A percentile compares a stretch with the other conserved stretches of the same genome.
Evolutionary conservation across 257 asterid genomes (phyloP).

Genomic region (Solanum peruvianum): DNA sequence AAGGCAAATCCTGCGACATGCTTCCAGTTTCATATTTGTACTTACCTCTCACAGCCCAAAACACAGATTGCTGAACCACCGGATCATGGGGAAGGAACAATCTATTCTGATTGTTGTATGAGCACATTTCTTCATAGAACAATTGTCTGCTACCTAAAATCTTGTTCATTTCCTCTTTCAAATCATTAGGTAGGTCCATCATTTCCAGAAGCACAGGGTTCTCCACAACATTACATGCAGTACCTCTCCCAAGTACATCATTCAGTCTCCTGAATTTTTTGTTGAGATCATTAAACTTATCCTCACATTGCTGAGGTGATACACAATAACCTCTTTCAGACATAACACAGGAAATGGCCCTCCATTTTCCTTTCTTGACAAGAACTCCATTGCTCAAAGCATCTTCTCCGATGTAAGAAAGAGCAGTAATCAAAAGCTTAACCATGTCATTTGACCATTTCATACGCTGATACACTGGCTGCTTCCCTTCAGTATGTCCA

Average conservation of each 20-base stretch:
- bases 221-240: constrained; percentile 17
- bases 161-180: constrained; percentile 25
- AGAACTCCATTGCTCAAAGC: background rate
- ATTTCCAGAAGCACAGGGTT: constrained; percentile 24
- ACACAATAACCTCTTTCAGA: constrained; percentile 31
- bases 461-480: constrained; percentile 20
- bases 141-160: constrained; percentile 32
- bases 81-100: constrained; percentile 23
- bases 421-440: constrained; percentile 34
- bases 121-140: constrained; percentile 34
- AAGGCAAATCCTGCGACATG: background rate
- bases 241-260: constrained; percentile 23
- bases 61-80: constrained; percentile 10
- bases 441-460: constrained; percentile 53
- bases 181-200: constrained; percentile 13
- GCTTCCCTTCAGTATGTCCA: background rate
- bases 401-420: constrained; percentile 19
- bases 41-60: constrained; percentile 17
- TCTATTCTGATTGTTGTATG: constrained; percentile 23
- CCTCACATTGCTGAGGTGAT: constrained; percentile 62
- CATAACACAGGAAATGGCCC: constrained; percentile 30
- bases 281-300: constrained; percentile 44
- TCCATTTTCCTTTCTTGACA: constrained; percentile 41
- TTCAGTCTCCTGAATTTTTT: constrained; percentile 36
- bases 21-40: background rate